phyloP scores from a whole-genome alignment of 768 basidiomycete species.

The Lactarius tabidus region DNA sequence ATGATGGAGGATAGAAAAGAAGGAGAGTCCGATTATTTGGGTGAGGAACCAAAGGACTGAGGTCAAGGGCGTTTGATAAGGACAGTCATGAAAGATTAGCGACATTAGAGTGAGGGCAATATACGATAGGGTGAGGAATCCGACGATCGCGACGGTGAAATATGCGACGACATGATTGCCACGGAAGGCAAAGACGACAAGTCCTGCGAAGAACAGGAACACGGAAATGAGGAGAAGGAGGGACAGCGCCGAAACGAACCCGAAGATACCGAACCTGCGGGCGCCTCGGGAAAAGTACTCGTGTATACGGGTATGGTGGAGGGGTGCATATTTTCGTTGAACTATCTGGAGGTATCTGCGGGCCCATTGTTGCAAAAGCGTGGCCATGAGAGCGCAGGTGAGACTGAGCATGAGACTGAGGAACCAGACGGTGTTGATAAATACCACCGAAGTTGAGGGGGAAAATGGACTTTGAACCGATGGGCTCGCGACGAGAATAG shows the following conservation, averaged over 20 bases:
- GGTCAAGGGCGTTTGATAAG: slow-evolving; percentile 3
- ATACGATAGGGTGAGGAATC: background rate
- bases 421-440: slow-evolving; percentile 9
- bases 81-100: slow-evolving; percentile 12
- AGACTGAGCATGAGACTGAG: slow-evolving; percentile 6
- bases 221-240: background rate
- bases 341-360: slow-evolving; percentile 7
- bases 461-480: background rate
- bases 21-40: background rate
- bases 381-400: slow-evolving; percentile 5
- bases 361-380: slow-evolving; percentile 17
- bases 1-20: background rate
- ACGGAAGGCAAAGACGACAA: slow-evolving; percentile 6
- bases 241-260: background rate
- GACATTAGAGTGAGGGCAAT: background rate
- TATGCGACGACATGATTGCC: slow-evolving; percentile 1
- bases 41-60: background rate
- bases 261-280: background rate
- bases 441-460: background rate
- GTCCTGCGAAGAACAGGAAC: slow-evolving; percentile 12
- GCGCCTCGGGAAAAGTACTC: background rate
- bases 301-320: background rate
- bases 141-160: background rate
- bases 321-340: background rate
- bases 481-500: background rate